phyloP scores from a whole-genome alignment of 228 moss, liverwort and hornwort genomes.

The Sphagnum magellanicum region DNA sequence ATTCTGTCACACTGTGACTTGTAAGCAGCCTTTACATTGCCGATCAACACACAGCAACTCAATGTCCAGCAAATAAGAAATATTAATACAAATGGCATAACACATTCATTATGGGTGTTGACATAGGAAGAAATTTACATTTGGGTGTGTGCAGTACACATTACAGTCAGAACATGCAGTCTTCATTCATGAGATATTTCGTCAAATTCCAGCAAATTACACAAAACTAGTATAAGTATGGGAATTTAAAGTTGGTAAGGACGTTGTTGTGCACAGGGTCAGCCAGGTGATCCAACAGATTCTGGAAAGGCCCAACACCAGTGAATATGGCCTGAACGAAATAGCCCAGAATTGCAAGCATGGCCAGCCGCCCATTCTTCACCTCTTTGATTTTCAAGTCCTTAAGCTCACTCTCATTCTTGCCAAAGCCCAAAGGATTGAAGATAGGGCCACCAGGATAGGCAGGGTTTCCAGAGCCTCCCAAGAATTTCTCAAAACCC shows the following conservation, averaged over 20 bases:
- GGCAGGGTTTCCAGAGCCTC: conserved; percentile 74
- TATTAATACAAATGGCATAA: too few species aligned
- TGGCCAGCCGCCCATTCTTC: conserved; percentile 93
- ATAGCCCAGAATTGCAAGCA: conserved; percentile 76
- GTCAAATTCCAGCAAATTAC: too few species aligned
- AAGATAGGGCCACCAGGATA: conserved; percentile 90
- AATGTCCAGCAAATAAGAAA: too few species aligned
- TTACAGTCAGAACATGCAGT: too few species aligned
- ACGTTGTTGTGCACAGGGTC: conserved; percentile 87
- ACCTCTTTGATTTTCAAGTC: conserved; percentile 87
- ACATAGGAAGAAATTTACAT: too few species aligned
- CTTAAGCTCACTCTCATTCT: conserved; percentile 59
- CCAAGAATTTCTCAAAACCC: conserved; percentile 85
- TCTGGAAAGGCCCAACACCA: conserved; percentile 96
- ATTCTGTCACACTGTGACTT: too few species aligned
- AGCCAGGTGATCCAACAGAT: conserved; percentile 75
- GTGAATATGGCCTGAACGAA: conserved; percentile 91
- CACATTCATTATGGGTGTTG: too few species aligned
- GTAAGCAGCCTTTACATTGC: too few species aligned
- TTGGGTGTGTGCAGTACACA: too few species aligned
- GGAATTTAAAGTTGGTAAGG: conserved; percentile 86
- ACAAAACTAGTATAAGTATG: too few species aligned
- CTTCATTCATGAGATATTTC: too few species aligned
- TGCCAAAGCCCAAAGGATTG: conserved; percentile 72
- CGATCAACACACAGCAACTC: too few species aligned